These are phyloP conservation scores for Corchorus capsularis DNA, from an alignment of 345 rosid species.

Conservation along the genomic window DNA sequence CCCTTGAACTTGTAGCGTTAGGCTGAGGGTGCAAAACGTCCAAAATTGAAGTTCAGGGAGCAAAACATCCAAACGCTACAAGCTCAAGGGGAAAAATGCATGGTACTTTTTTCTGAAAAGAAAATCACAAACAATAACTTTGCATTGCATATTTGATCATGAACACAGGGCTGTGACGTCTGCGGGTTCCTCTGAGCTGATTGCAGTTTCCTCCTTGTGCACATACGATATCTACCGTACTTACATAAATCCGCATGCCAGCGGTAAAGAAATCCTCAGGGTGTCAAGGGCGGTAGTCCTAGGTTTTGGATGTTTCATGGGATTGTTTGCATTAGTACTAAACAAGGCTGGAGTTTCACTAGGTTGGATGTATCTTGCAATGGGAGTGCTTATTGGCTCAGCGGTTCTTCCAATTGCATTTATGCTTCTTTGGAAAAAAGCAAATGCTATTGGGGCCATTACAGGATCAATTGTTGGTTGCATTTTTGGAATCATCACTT, in stretches of 20 bases:
- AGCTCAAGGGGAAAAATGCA: too few species aligned
- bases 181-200: slow-evolving; percentile 86
- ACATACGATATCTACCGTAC: slow-evolving; percentile 89
- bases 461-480: slow-evolving; percentile 74
- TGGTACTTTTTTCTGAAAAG: too few species aligned
- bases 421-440: slow-evolving; percentile 92
- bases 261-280: slow-evolving; percentile 66
- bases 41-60: too few species aligned
- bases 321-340: slow-evolving; percentile 78
- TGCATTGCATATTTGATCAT: neutral
- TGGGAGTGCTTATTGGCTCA: slow-evolving; percentile 89
- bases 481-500: slow-evolving; percentile 65
- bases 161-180: slow-evolving; percentile 96
- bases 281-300: slow-evolving; percentile 74
- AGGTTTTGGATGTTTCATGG: slow-evolving; percentile 94
- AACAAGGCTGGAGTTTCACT: slow-evolving; percentile 90
- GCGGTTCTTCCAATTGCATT: slow-evolving; percentile 93
- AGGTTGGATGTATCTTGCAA: slow-evolving; percentile 97
- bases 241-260: slow-evolving; percentile 79
- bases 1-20: too few species aligned
- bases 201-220: slow-evolving; percentile 88
- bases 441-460: slow-evolving; percentile 80
- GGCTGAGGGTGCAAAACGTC: too few species aligned
- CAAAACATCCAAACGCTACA: too few species aligned
- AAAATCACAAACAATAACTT: too few species aligned